These are phyloP conservation scores for Salix koriyanagi DNA, from an alignment of 345 rosid species.

Conservation along the genomic window DNA sequence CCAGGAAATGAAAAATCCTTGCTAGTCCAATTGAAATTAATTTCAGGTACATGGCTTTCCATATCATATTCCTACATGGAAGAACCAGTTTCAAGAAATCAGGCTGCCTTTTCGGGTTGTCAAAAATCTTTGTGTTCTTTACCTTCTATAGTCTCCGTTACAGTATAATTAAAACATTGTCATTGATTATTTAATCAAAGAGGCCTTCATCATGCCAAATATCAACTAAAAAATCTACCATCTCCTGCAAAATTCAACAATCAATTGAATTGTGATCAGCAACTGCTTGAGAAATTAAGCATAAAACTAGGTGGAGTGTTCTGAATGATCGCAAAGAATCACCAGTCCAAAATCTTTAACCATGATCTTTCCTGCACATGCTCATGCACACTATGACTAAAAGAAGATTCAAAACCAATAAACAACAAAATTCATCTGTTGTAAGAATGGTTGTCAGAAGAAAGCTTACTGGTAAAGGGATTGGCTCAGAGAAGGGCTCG, in stretches of 20 bases:
- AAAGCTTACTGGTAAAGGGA: conserved; percentile 74
- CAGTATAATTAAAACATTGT: background rate
- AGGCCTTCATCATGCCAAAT: conserved; percentile 87
- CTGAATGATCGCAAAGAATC: background rate
- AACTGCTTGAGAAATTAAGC: background rate
- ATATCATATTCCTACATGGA: background rate
- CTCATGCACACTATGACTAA: background rate
- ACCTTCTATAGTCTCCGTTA: conserved; percentile 4
- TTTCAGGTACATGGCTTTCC: background rate
- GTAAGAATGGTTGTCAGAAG: background rate
- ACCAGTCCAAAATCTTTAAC: background rate
- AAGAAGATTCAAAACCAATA: background rate
- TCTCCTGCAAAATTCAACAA: conserved; percentile 54
- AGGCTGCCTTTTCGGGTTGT: background rate
- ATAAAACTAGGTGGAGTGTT: background rate
- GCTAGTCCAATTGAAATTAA: background rate
- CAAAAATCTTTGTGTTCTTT: background rate
- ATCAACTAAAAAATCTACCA: conserved; percentile 91
- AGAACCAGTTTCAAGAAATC: background rate
- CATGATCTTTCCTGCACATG: background rate
- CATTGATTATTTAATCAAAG: conserved; percentile 46
- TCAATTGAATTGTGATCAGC: conserved; percentile 1
- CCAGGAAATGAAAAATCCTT: background rate
- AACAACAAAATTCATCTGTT: background rate
- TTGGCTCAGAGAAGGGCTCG: conserved; percentile 74